Evolutionary conservation across 768 basidiomycete genomes (phyloP), one percentile per base, ranked within the genome.

Genomic region (Lanmaoa pseudosensibilis): DNA sequence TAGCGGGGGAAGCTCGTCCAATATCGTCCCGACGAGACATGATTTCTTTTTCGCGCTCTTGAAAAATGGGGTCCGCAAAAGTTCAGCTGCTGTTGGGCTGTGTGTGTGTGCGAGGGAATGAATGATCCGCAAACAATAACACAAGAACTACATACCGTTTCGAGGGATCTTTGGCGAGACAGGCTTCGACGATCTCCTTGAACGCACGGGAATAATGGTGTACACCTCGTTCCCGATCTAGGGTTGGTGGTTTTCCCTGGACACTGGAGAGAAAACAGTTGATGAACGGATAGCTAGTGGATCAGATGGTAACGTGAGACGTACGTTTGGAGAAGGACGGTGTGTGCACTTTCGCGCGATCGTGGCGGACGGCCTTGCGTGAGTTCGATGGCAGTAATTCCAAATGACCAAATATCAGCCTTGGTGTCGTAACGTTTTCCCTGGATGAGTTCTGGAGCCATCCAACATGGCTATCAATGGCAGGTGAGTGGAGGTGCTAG

Each of bases 341-440:
- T 77, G 52, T 88, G 83, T 2, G 92, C 82, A 9, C 86, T 78
- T 64, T 90, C 87, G 59, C 87, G 81, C 16, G 88, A 89, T 55
- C 85, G 77, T n/a, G 95, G 95, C 2, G 94, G 91, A 6, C 87
- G 83, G 0, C 95, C 95, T 65, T 92, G 87, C 0, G 91, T 81
- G 33, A 98, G 78, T 69, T 97, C 95, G 45, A 97, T 75, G 16
- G 94, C 89, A n/a, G 94, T 96, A 56, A 98, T 94, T 13, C 92
- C 95, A 69, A 97, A 90, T 55, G 91, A 94, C 94, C 94, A 98
- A 55, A 98, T 94, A 67, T 98, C 95, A 19, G 92, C 92, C 60
- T 86, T 83, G 13, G 85, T 81, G 67, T 95, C 93, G 69, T 95
- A 96, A 53, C 84, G 83, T 61, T 82, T 82, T 48, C 93, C 90